Percentiles rank a stretch among this genome's conserved stretches.
These are phyloP conservation scores for Podaxis pistillaris DNA, from an alignment of 768 basidiomycete species.

Conservation along the genomic window DNA sequence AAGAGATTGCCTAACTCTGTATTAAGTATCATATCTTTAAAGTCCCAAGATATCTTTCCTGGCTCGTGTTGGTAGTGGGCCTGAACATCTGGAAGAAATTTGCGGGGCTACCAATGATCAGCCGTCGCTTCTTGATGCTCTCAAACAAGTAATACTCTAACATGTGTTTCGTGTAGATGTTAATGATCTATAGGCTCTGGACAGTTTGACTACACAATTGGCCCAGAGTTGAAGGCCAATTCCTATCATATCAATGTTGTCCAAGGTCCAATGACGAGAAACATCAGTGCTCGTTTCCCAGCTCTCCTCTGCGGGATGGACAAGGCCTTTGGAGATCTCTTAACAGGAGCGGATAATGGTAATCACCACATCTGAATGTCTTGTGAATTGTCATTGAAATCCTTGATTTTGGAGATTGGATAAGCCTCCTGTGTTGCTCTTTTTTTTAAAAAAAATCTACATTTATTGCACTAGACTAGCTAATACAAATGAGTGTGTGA, in stretches of 20 bases:
- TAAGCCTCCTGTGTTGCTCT: background rate
- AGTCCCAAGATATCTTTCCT: conserved; percentile 17
- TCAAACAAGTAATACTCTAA: conserved; percentile 23
- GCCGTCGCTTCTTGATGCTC: conserved; percentile 28
- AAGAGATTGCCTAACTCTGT: background rate
- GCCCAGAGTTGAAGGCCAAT: conserved; percentile 27
- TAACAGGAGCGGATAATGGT: conserved; percentile 1
- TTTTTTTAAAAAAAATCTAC: too few species aligned
- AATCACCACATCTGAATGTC: background rate
- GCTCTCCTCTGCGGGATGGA: conserved; percentile 47
- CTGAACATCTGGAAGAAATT: conserved; percentile 47
- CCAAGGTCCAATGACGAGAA: conserved; percentile 33
- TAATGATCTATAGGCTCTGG: conserved; percentile 21
- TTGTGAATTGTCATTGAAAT: background rate
- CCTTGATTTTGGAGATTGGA: conserved; percentile 3
- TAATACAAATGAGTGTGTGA: too few species aligned
- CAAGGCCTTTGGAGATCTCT: conserved; percentile 34
- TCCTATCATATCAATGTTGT: conserved; percentile 37
- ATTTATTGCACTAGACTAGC: too few species aligned
- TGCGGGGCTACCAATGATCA: conserved; percentile 33
- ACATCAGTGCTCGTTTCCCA: conserved; percentile 31
- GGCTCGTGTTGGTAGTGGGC: conserved; percentile 36
- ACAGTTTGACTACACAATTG: conserved; percentile 35
- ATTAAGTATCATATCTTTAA: conserved; percentile 24
- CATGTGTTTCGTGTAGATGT: background rate